These are phyloP conservation scores for Ziziphus jujuba DNA, from an alignment of 306 rosid genomes.

Conservation along the genomic window DNA sequence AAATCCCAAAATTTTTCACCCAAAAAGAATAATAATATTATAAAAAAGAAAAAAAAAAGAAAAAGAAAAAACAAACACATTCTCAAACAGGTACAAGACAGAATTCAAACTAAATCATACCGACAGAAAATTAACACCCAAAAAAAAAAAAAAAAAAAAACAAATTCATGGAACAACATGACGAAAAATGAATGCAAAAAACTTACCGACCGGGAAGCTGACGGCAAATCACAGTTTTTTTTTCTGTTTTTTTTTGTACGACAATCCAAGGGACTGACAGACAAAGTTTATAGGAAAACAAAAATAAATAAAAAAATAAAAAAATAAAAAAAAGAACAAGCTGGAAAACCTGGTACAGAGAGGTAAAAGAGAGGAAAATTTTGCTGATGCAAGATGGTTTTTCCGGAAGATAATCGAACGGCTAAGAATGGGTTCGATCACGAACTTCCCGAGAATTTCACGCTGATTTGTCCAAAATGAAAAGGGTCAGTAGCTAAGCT, in stretches of 20 bases:
- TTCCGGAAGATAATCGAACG: slow-evolving; percentile 2
- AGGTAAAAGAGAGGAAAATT: background rate
- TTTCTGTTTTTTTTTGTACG: no score
- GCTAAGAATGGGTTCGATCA: slow-evolving; percentile 5
- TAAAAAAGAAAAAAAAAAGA: no score
- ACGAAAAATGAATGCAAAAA: background rate
- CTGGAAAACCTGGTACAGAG: background rate
- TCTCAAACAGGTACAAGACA: background rate
- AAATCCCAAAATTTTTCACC: background rate
- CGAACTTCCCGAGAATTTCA: slow-evolving; percentile 2
- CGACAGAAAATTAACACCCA: background rate
- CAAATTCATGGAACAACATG: no score
- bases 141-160: background rate
- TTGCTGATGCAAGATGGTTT: background rate
- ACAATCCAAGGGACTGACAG: background rate
- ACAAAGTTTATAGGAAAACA: no score
- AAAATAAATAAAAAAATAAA: no score
- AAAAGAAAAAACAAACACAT: background rate
- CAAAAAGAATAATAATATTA: no score
- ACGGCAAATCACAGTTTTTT: slow-evolving; percentile 11
- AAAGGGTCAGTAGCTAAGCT: slow-evolving; percentile 16
- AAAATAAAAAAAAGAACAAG: background rate
- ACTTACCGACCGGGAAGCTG: slow-evolving; percentile 45
- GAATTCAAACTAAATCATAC: background rate
- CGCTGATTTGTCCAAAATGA: slow-evolving; percentile 32